Base-by-base conservation (phyloP, 352 stramenopile genomes). In the Globisporangium spiculum region DNA sequence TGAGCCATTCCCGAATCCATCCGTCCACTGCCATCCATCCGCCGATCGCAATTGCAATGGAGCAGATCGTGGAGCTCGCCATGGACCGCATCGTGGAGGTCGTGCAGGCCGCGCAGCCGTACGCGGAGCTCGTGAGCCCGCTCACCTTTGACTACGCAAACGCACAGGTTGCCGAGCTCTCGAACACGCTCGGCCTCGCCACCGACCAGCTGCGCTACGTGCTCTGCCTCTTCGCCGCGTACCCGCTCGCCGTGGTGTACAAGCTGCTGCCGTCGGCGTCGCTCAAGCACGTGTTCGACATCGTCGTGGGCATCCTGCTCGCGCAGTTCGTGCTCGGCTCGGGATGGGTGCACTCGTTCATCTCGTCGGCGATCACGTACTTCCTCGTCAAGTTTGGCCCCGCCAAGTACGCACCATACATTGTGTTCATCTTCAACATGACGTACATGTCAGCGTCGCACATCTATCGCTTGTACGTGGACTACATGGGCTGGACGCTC, bases 391-490 rank as follows among this genome's bases (percentile, higher is more conserved):
- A 75, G 60, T 83, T 89, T 48, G 76, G 69, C 0, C 86, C 83
- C 9, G 32, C 74, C 27, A 83, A 79, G 53, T 74, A 84, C 72
- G 78, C 86, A 7, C 84, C 92, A 4, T 81, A 86, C 67, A 73
- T 97, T 14, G 94, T 98, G 7, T 98, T 98, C 48, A 69, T 96
- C n/a, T 98, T 97, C 75, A 96, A 97, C 63, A 97, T 99, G 90
- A 36, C 81, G 9, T 98, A 98, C 84, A 94, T 98, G 65, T 90
- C 90, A 50, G 72, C 80, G 24, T 84, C 84, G 22, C 97, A 99
- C 77, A 86, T 99, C 56, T 98, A 99, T 77, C 94, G 96, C 69
- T 75, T 98, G 46, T 97, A 97, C 65, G 92, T 98, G 54, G 97
- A 99, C 72, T 99, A 99, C 75, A 96, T 98, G 84, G 88, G 88